Conservation (phyloP, 805 yeast genomes). For the Huiozyma naganishii region DNA sequence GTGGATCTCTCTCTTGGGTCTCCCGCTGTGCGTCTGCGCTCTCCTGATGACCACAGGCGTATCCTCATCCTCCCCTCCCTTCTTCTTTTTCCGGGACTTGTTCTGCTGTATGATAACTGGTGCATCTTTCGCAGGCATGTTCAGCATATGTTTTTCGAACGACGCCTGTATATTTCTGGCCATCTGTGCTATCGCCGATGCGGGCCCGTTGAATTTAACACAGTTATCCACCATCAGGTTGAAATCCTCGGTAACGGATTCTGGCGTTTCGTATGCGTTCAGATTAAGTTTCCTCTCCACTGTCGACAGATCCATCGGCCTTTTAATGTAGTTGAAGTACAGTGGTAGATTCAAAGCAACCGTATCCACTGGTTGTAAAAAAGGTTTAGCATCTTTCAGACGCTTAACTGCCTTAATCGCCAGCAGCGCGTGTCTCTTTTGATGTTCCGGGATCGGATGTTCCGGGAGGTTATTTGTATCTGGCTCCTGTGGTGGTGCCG, state of each 20-base stretch:
- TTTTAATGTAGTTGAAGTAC: conserved; percentile 68
- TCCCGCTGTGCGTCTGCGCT: conserved; percentile 63
- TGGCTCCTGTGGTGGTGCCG: conserved; percentile 64
- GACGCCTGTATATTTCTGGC: conserved; percentile 83
- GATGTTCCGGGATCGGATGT: conserved; percentile 71
- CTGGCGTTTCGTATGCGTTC: conserved; percentile 63
- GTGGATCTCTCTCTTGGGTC: conserved; percentile 93
- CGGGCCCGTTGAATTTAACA: conserved; percentile 72
- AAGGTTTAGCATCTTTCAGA: conserved; percentile 86
- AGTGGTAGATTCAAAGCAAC: conserved; percentile 82
- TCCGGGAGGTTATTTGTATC: conserved; percentile 59
- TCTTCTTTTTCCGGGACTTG: conserved; percentile 20
- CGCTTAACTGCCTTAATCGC: conserved; percentile 80
- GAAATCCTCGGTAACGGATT: conserved; percentile 65
- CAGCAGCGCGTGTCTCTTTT: conserved; percentile 65
- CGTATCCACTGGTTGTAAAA: conserved; percentile 80
- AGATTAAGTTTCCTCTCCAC: conserved; percentile 68
- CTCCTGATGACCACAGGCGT: conserved; percentile 46
- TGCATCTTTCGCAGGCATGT: conserved; percentile 64
- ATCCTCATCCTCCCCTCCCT: conserved; percentile 21
- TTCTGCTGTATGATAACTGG: conserved; percentile 18
- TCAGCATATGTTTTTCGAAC: conserved; percentile 85
- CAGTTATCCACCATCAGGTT: conserved; percentile 80
- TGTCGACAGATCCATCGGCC: conserved; percentile 91
- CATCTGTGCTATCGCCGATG: conserved; percentile 80